Percentiles rank a stretch among this genome's conserved stretches.
These are phyloP conservation scores for Hemisphaericaspora xylanilytica DNA, from an alignment of 1,139 yeast genomes.

Conservation along the genomic window DNA sequence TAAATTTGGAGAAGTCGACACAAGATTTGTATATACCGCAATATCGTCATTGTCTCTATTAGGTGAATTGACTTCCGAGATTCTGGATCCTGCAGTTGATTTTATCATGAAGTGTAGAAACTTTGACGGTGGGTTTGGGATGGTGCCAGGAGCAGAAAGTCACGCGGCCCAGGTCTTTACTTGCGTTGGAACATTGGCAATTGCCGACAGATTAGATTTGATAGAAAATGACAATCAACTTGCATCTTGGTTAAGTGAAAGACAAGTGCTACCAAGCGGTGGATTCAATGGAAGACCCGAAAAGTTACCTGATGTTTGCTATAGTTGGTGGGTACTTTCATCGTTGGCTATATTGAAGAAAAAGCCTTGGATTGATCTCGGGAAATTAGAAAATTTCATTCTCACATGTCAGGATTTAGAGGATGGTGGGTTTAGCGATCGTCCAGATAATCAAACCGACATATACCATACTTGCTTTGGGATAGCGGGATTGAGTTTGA, in stretches of 20 bases:
- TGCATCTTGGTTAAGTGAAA: slow-evolving; percentile 77
- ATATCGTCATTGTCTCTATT: slow-evolving; percentile 69
- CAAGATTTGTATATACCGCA: slow-evolving; percentile 85
- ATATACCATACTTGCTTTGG: slow-evolving; percentile 93
- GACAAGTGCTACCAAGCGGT: slow-evolving; percentile 80
- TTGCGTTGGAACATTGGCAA: slow-evolving; percentile 77
- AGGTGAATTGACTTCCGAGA: slow-evolving; percentile 56
- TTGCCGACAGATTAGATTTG: slow-evolving; percentile 56
- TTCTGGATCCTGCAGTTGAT: slow-evolving; percentile 62
- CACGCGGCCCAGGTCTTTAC: slow-evolving; percentile 94
- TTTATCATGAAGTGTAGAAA: slow-evolving; percentile 74
- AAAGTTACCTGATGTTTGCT: slow-evolving; percentile 93
- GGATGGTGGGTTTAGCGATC: slow-evolving; percentile 87
- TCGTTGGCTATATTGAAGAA: slow-evolving; percentile 67
- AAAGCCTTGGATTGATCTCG: slow-evolving; percentile 71
- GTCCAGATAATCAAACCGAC: slow-evolving; percentile 89
- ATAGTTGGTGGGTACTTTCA: slow-evolving; percentile 96
- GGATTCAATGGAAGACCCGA: slow-evolving; percentile 97
- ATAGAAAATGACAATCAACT: slow-evolving; percentile 50
- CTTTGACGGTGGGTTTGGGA: slow-evolving; percentile 95
- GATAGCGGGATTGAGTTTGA: slow-evolving; percentile 76
- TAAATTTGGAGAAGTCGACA: slow-evolving; percentile 85
- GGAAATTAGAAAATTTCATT: slow-evolving; percentile 62
- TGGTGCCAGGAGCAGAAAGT: slow-evolving; percentile 91
- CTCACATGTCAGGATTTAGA: slow-evolving; percentile 72